A percentile compares a stretch with the other conserved stretches of the same genome.
These are phyloP conservation scores for Epichloe baconii DNA, from an alignment of 2,329 filamentous ascomycete species.

Conservation along the genomic window DNA sequence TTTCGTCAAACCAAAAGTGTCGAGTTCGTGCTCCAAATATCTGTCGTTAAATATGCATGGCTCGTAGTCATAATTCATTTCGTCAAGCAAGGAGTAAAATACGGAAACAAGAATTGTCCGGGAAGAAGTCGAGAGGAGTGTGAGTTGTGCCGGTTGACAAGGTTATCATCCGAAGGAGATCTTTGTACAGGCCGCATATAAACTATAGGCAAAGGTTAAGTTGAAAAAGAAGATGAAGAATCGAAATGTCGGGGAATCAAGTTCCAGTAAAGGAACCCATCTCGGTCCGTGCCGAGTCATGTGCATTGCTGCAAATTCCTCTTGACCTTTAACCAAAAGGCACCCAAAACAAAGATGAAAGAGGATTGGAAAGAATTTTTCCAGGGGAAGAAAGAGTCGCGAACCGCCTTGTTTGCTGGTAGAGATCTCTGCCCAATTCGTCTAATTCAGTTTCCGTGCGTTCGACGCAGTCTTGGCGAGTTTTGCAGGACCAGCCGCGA, in stretches of 20 bases:
- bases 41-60: constrained; percentile 24
- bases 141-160: not conserved
- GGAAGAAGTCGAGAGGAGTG: constrained; percentile 14
- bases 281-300: constrained; percentile 35
- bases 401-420: constrained; percentile 30
- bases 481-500: not conserved
- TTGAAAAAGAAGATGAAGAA: constrained; percentile 6
- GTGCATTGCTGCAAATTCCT: constrained; percentile 53
- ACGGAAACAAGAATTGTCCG: constrained; percentile 23
- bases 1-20: constrained; percentile 11
- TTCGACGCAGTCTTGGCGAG: constrained; percentile 12
- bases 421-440: constrained; percentile 32
- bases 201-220: constrained; percentile 9
- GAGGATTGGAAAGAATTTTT: constrained; percentile 8
- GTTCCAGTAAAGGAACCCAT: constrained; percentile 21
- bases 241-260: constrained; percentile 14
- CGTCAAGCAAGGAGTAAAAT: constrained; percentile 29
- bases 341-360: constrained; percentile 15
- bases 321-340: constrained; percentile 32
- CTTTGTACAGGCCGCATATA: constrained; percentile 13
- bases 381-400: constrained; percentile 19
- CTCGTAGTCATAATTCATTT: constrained; percentile 31
- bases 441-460: constrained; percentile 37
- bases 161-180: constrained; percentile 11
- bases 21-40: not conserved